These are phyloP conservation scores for Dendrobium catenatum DNA, from an alignment of 106 monocot genomes.

Conservation along the genomic window DNA sequence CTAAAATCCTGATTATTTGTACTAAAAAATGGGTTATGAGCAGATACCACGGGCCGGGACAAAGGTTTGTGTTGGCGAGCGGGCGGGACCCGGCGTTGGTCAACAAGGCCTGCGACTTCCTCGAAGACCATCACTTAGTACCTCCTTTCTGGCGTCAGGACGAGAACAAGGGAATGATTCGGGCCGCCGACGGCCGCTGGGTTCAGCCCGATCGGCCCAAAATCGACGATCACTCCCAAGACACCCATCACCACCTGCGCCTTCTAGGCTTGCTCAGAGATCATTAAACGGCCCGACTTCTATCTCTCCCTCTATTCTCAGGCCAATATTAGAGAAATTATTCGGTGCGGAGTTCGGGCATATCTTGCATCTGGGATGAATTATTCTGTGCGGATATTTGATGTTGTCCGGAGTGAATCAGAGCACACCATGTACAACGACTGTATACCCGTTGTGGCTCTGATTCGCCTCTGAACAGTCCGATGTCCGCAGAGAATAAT, in stretches of 20 bases:
- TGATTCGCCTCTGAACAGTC: too few species aligned
- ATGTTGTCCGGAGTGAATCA: too few species aligned
- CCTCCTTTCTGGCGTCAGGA: constrained; percentile 78
- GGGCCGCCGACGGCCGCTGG: constrained; percentile 51
- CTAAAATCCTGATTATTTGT: too few species aligned
- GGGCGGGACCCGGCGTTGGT: constrained; percentile 74
- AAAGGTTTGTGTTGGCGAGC: constrained; percentile 41
- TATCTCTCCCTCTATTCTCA: too few species aligned
- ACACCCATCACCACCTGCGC: constrained; percentile 41
- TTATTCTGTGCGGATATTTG: too few species aligned
- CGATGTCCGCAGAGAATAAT: too few species aligned
- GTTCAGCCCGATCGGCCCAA: constrained; percentile 42
- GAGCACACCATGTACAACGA: too few species aligned
- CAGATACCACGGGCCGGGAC: constrained; percentile 60
- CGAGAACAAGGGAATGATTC: constrained; percentile 76
- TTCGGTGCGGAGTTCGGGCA: too few species aligned
- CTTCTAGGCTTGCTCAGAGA: constrained; percentile 24
- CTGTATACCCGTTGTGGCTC: too few species aligned
- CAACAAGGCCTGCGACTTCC: constrained; percentile 75
- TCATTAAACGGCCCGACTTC: neutral
- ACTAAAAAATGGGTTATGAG: too few species aligned
- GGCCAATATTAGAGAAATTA: too few species aligned
- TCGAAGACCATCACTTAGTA: constrained; percentile 67
- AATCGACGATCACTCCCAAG: constrained; percentile 45
- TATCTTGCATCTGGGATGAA: too few species aligned